Percentiles rank a stretch among this genome's conserved stretches.
Conservation (phyloP, 495 filamentous ascomycete species). For the Aspergillus ellipticus region DNA sequence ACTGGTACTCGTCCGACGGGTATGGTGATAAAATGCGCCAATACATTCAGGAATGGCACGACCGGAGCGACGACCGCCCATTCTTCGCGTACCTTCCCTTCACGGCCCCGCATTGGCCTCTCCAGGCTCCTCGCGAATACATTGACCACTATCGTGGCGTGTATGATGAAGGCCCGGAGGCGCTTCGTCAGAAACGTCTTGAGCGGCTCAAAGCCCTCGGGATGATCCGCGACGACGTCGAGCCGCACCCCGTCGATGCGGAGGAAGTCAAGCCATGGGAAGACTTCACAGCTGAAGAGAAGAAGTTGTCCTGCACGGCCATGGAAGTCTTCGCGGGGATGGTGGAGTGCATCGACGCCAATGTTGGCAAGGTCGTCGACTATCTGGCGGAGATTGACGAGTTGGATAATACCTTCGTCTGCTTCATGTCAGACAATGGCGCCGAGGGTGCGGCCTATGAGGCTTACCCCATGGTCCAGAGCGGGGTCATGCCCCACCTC, state of each 20-base stretch:
- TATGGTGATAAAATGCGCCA: conserved; percentile 52
- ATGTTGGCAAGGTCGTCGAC: conserved; percentile 56
- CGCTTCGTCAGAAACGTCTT: conserved; percentile 48
- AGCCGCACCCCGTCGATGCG: conserved; percentile 51
- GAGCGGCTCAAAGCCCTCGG: conserved; percentile 48
- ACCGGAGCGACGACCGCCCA: conserved; percentile 43
- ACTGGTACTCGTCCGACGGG: conserved; percentile 54
- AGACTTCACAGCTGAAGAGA: conserved; percentile 46
- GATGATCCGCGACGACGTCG: conserved; percentile 47
- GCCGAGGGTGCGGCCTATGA: conserved; percentile 61
- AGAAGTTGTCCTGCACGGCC: conserved; percentile 47
- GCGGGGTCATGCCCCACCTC: conserved; percentile 49
- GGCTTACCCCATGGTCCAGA: conserved; percentile 53
- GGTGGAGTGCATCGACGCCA: conserved; percentile 60
- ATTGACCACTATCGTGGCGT: conserved; percentile 52
- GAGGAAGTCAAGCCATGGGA: conserved; percentile 52
- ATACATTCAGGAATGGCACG: conserved; percentile 51
- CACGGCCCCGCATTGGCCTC: conserved; percentile 59
- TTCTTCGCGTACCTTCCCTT: conserved; percentile 62
- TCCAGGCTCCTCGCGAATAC: conserved; percentile 52
- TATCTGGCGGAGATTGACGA: conserved; percentile 55
- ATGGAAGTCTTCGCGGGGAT: conserved; percentile 65
- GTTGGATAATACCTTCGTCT: conserved; percentile 60
- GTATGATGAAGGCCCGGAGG: conserved; percentile 55
- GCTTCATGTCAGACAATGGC: conserved; percentile 65